Base-by-base conservation (phyloP, 371 early-diverging fungal genomes). In the Batkoa obscura region DNA sequence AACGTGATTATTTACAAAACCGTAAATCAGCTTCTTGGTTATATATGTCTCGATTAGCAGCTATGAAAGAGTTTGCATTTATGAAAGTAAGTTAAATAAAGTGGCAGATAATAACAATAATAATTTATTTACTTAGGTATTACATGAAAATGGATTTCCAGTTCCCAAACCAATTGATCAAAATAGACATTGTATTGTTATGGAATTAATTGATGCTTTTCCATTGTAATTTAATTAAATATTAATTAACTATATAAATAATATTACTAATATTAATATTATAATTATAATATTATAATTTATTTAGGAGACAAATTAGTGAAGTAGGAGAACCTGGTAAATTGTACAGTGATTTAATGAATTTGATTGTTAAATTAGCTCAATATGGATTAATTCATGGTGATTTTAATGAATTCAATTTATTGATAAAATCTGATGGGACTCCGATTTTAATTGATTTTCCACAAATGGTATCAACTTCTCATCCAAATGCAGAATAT, bases 361-460 rank as follows among this genome's bases (percentile, higher is more conserved):
- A 84, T 60, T 67, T 98, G 68, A 89, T 99, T 58, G 92, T 94
- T 41, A 82, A 88, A 17, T 73, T 99, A 51, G 96, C 97, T 30
- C 80, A 86, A 46, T 77, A 89, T 57, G 99, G 99, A 41, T 75
- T 99, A 53, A 95, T 97, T 60, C 99, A 99, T 65, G 97, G 99
- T 59, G 99, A 99, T 71, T 99, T 99, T 65, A 99, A 99, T 79
- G 99, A 99, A 64, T 99, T 99, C 77, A 99, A 99, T 70, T 75
- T 99, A 53, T 72, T 99, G 66, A 76, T 99, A 54, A 81, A 76
- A 50, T 80, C 83, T 53, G 79, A 86, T 63, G 82, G 86, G 12
- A 75, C 81, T 1, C 86, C 86, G 47, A 71, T 98, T 5, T 68
- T 98, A 51, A 98, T 99, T 56, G 99, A 99, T 78, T 99, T 99